Conservation (phyloP, 2,329 filamentous ascomycete species). For the Bipolaris cookei region DNA sequence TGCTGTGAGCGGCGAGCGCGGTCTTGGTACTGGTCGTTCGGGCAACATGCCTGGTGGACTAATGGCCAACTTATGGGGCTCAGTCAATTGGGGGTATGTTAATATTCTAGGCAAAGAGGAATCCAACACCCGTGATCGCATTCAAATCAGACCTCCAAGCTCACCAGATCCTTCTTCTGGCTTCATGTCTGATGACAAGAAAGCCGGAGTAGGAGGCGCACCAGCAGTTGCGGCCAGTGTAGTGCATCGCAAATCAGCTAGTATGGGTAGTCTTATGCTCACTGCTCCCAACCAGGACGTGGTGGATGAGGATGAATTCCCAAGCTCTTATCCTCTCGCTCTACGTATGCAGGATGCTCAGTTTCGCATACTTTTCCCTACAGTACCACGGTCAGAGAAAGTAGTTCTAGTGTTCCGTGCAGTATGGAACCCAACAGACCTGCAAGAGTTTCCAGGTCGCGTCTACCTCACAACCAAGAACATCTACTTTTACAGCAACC, state of each 20-base stretch:
- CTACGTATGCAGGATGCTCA: slow-evolving; percentile 88
- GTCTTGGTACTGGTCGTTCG: slow-evolving; percentile 65
- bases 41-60: slow-evolving; percentile 81
- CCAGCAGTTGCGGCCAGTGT: slow-evolving; percentile 20
- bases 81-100: slow-evolving; percentile 76
- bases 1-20: slow-evolving; percentile 77
- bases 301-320: slow-evolving; percentile 64
- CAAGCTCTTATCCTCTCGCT: slow-evolving; percentile 77
- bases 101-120: slow-evolving; percentile 65
- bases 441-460: slow-evolving; percentile 80
- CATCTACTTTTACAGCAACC: slow-evolving; percentile 96
- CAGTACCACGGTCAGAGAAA: slow-evolving; percentile 77
- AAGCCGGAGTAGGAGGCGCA: slow-evolving; percentile 18
- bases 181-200: slow-evolving; percentile 29
- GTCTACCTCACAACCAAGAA: slow-evolving; percentile 87
- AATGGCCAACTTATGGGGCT: slow-evolving; percentile 94
- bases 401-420: slow-evolving; percentile 91
- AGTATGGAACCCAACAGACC: slow-evolving; percentile 80
- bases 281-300: slow-evolving; percentile 22
- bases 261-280: slow-evolving; percentile 54
- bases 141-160: slow-evolving; percentile 45
- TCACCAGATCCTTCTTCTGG: slow-evolving; percentile 34
- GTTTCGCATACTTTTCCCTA: slow-evolving; percentile 89
- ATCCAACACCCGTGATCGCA: slow-evolving; percentile 38
- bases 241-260: slow-evolving; percentile 63